phyloP scores from a whole-genome alignment of 495 filamentous ascomycete species.

The Xylaria telfairii region DNA sequence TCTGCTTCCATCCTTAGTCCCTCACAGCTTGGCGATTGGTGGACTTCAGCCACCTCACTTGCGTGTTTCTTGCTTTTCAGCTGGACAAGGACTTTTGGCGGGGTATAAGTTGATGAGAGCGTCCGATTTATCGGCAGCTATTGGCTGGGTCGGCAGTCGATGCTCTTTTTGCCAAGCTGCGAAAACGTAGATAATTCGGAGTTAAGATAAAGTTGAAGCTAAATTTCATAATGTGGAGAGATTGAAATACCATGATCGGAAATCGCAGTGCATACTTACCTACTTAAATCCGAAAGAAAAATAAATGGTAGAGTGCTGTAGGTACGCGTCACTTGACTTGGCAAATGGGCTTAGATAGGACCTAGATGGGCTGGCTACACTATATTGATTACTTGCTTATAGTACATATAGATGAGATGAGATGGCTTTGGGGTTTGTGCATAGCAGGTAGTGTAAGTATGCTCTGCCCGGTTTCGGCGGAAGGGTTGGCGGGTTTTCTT shows the following conservation, averaged over 20 bases:
- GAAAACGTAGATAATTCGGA: neutral
- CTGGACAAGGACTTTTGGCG: neutral
- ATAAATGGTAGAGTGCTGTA: neutral
- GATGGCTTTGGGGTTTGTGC: neutral
- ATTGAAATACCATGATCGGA: neutral
- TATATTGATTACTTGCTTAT: too few relatives aligned
- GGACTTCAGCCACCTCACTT: neutral
- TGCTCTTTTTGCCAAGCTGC: neutral
- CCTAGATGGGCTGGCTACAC: neutral
- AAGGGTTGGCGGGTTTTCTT: neutral
- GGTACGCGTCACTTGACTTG: constrained; percentile 11
- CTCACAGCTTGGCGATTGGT: neutral
- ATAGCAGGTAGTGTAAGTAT: too few relatives aligned
- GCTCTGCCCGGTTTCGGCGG: too few relatives aligned
- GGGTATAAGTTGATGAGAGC: neutral
- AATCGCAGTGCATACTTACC: neutral
- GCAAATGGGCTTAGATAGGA: constrained; percentile 9
- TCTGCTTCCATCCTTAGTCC: neutral
- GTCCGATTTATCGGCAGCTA: neutral
- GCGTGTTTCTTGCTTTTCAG: neutral
- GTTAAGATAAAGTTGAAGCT: neutral
- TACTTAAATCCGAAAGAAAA: neutral
- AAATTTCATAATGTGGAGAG: too few relatives aligned
- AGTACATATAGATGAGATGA: too few relatives aligned
- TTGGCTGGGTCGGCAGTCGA: neutral